These are phyloP conservation scores for Firmiana major DNA, from an alignment of 345 rosid species.

Conservation along the genomic window DNA sequence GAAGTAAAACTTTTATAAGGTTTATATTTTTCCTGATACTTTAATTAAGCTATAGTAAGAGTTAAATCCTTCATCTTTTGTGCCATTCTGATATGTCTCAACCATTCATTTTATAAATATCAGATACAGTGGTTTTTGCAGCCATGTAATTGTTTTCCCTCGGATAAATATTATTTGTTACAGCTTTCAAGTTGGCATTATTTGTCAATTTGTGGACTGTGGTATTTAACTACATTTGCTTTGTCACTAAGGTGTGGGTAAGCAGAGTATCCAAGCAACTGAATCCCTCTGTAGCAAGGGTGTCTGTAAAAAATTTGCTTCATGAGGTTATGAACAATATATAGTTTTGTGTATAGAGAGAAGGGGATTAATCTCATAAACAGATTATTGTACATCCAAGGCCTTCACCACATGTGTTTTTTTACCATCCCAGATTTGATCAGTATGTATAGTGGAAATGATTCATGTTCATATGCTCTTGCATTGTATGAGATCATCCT, in stretches of 20 bases:
- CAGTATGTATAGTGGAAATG: neutral
- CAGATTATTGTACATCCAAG: neutral
- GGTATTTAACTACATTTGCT: neutral
- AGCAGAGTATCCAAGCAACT: neutral
- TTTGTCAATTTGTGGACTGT: neutral
- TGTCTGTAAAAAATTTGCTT: neutral
- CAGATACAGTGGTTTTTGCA: neutral
- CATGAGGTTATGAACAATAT: neutral
- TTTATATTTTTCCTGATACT: neutral
- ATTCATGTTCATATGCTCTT: neutral
- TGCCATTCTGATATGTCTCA: neutral
- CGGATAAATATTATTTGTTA: no score
- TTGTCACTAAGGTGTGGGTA: neutral
- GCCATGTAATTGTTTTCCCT: neutral
- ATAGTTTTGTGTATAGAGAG: neutral
- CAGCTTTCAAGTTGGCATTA: neutral
- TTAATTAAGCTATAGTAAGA: neutral
- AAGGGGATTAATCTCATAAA: neutral
- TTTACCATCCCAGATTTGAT: neutral
- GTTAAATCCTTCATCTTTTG: neutral
- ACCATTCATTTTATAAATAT: constrained; percentile 5
- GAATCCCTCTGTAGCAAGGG: neutral
- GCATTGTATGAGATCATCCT: neutral
- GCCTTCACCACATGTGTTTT: neutral
- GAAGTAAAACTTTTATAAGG: neutral